Conservation (phyloP, 352 stramenopile genomes). For the Phytopythium cucurbitacearum region DNA sequence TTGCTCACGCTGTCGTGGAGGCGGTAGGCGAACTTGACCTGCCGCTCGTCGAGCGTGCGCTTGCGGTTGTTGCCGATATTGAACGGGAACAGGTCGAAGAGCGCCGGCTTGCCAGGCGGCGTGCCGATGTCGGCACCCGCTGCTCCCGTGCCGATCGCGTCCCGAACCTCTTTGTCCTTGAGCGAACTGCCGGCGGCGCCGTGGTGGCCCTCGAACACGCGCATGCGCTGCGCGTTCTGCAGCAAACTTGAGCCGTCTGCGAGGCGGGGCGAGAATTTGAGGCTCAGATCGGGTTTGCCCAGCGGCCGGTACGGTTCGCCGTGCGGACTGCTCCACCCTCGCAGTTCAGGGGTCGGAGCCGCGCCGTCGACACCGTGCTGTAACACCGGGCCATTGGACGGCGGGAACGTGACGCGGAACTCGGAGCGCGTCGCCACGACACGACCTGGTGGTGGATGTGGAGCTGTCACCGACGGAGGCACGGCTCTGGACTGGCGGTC, state of each 20-base stretch:
- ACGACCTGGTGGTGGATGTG: slow-evolving; percentile 23
- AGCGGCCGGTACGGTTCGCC: slow-evolving; percentile 66
- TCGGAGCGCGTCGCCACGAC: slow-evolving; percentile 48
- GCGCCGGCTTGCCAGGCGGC: neutral
- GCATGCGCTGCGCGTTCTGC: slow-evolving; percentile 31
- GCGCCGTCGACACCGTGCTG: neutral
- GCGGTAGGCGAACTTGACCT: slow-evolving; percentile 43
- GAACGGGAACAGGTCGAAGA: slow-evolving; percentile 33
- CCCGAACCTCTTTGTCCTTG: slow-evolving; percentile 14
- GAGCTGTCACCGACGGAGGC: neutral
- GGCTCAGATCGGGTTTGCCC: slow-evolving; percentile 55
- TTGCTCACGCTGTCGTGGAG: slow-evolving; percentile 42
- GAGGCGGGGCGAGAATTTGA: slow-evolving; percentile 63
- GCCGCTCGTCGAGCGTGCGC: slow-evolving; percentile 36
- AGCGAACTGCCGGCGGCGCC: neutral
- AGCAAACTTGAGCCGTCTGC: slow-evolving; percentile 22
- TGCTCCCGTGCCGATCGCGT: slow-evolving; percentile 3
- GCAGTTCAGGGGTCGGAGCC: slow-evolving; percentile 12
- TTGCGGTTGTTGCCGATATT: slow-evolving; percentile 27
- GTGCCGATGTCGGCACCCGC: neutral
- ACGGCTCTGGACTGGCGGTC: too few species aligned
- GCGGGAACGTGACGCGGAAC: slow-evolving; percentile 43
- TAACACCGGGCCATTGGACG: neutral
- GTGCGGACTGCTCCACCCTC: slow-evolving; percentile 67
- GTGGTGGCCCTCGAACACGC: slow-evolving; percentile 11